phyloP scores from a whole-genome alignment of 2,329 filamentous ascomycete species.

The Pseudocercospora pini-densiflorae region DNA sequence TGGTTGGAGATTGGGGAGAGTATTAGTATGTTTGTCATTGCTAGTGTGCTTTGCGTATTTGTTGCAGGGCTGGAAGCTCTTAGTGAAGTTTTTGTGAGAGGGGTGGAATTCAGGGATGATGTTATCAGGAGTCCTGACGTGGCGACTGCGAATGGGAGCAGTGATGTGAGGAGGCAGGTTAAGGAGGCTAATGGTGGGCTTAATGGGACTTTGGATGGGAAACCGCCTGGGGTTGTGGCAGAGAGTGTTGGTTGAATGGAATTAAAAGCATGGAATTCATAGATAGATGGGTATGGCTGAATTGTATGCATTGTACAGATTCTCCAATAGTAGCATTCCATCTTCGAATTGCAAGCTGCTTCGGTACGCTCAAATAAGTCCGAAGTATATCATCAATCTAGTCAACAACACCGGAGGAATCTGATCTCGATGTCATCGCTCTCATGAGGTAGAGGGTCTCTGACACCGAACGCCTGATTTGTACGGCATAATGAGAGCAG shows the following conservation, averaged over 20 bases:
- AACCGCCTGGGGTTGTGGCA: background rate
- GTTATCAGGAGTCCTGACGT: background rate
- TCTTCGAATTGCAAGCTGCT: too few species aligned
- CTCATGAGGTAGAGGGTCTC: too few species aligned
- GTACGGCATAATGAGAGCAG: too few species aligned
- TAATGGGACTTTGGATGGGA: slow-evolving; percentile 16
- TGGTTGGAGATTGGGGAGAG: slow-evolving; percentile 98
- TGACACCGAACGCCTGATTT: too few species aligned
- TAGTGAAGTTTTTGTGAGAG: slow-evolving; percentile 80
- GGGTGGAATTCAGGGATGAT: slow-evolving; percentile 67
- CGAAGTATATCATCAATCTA: too few species aligned
- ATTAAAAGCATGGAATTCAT: too few species aligned
- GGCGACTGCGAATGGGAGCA: background rate
- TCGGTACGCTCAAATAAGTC: too few species aligned
- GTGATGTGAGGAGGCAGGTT: background rate
- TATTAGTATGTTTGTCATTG: slow-evolving; percentile 94
- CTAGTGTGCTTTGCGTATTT: slow-evolving; percentile 86
- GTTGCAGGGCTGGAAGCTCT: slow-evolving; percentile 85
- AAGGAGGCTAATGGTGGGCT: slow-evolving; percentile 1
- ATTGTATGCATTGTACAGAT: too few species aligned
- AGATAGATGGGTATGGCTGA: too few species aligned
- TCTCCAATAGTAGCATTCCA: too few species aligned
- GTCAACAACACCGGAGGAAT: too few species aligned
- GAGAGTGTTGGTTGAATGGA: background rate
- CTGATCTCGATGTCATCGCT: too few species aligned